Conservation (phyloP, 805 yeast species). For the Yarrowia deformans region DNA sequence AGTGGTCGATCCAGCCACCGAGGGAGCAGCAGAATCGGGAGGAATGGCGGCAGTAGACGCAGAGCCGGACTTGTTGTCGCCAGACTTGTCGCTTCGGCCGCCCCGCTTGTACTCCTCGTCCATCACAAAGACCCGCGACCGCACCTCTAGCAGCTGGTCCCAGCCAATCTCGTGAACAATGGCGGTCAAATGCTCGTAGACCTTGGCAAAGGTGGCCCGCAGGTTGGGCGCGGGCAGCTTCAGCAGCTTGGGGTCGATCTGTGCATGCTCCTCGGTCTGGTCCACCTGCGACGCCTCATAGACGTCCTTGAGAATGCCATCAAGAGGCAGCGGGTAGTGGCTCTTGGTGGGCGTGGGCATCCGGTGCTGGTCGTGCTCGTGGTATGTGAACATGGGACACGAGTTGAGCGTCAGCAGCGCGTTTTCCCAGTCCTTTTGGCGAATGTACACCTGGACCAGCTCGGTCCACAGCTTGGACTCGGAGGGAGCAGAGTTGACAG, state of each 20-base stretch:
- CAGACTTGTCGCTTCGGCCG: conserved; percentile 41
- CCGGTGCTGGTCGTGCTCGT: conserved; percentile 56
- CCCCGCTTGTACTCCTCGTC: conserved; percentile 65
- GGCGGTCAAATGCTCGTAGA: conserved; percentile 74
- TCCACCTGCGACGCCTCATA: conserved; percentile 52
- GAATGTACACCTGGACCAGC: conserved; percentile 66
- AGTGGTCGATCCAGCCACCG: conserved; percentile 5
- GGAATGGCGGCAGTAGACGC: conserved; percentile 26
- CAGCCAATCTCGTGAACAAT: conserved; percentile 78
- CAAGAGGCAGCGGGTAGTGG: conserved; percentile 60
- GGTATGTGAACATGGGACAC: conserved; percentile 69
- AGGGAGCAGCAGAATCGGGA: conserved; percentile 14
- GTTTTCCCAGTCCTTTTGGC: conserved; percentile 60
- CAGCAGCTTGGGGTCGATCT: conserved; percentile 58
- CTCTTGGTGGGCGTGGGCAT: conserved; percentile 56
- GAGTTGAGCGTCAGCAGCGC: conserved; percentile 77
- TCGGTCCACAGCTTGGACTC: conserved; percentile 78
- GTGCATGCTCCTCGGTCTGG: conserved; percentile 47
- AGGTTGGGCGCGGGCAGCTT: conserved; percentile 61
- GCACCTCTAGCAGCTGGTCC: conserved; percentile 71
- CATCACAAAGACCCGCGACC: conserved; percentile 82
- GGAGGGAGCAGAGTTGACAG: conserved; percentile 74
- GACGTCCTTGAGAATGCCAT: conserved; percentile 59
- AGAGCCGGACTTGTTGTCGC: conserved; percentile 9
- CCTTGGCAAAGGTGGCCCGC: conserved; percentile 62